Evolutionary conservation across 305 asterid species (phyloP).

Genomic region (Salvia sclarea): DNA sequence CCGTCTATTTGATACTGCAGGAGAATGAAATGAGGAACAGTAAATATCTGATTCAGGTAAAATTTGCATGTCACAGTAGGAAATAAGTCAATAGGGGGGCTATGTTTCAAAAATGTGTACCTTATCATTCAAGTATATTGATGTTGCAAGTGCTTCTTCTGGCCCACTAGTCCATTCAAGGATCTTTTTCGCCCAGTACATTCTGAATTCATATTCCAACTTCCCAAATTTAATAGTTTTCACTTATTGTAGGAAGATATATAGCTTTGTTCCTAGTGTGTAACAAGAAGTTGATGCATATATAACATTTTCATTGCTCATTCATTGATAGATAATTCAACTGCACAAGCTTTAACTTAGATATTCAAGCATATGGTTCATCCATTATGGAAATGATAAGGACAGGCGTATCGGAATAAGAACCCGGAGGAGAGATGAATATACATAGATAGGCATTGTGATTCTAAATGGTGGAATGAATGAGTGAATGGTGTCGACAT

Average conservation of each 20-base stretch:
- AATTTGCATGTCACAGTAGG: neutral
- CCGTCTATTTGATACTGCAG: slow-evolving; percentile 90
- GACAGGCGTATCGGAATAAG: neutral
- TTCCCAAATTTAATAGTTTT: neutral
- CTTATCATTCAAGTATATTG: slow-evolving; percentile 83
- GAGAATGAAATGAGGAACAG: neutral
- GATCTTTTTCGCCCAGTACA: slow-evolving; percentile 99
- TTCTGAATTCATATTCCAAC: slow-evolving; percentile 47
- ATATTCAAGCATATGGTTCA: neutral
- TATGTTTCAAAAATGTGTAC: slow-evolving; percentile 34
- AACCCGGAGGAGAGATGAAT: neutral
- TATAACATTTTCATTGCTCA: neutral
- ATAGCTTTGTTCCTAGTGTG: no score
- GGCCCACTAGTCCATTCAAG: slow-evolving; percentile 97
- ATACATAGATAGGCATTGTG: no score
- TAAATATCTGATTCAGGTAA: slow-evolving; percentile 11
- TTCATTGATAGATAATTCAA: neutral
- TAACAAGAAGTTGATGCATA: neutral
- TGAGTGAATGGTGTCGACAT: no score
- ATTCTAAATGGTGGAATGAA: no score
- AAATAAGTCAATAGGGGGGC: neutral
- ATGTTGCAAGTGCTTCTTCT: slow-evolving; percentile 82
- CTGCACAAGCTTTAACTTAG: neutral
- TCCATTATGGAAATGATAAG: neutral
- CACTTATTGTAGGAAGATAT: neutral